phyloP scores from a whole-genome alignment of 179 eudicot species.

The Gypsophila paniculata region DNA sequence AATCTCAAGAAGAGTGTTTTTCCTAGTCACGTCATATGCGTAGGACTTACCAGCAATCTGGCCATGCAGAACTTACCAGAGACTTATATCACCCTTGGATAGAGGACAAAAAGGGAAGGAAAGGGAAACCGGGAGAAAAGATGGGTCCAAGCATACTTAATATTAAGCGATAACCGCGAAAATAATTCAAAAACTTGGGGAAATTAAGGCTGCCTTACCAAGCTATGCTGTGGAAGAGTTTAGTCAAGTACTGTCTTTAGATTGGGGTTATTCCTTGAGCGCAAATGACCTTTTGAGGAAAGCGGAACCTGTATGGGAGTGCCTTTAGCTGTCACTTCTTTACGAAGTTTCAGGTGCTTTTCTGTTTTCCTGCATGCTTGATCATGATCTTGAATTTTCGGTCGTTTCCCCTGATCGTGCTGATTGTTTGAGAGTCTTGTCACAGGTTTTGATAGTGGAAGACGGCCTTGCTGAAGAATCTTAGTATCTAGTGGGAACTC shows the following conservation, averaged over 20 bases:
- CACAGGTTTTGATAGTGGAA: neutral
- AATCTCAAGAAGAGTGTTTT: neutral
- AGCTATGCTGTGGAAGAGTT: neutral
- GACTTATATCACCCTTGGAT: too few relatives aligned
- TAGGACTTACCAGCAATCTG: neutral
- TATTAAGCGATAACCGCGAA: neutral
- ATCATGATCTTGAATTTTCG: constrained; percentile 14
- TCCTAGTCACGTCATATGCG: neutral
- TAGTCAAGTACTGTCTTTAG: constrained; percentile 16
- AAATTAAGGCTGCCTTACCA: constrained; percentile 12
- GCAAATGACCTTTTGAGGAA: constrained; percentile 22
- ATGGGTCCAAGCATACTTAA: constrained; percentile 5
- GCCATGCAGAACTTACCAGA: neutral
- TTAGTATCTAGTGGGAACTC: neutral
- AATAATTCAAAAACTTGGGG: neutral
- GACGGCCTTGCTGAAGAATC: constrained; percentile 6
- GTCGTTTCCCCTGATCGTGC: constrained; percentile 9
- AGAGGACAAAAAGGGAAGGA: neutral
- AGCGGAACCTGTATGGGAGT: constrained; percentile 24
- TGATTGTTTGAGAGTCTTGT: neutral
- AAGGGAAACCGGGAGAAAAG: neutral
- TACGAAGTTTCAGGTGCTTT: constrained; percentile 14
- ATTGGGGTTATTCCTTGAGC: constrained; percentile 26
- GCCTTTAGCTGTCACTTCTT: constrained; percentile 16
- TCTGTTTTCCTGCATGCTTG: constrained; percentile 7